Conservation (phyloP, 2,329 filamentous ascomycete species). For the Trichoderma koningiopsis region DNA sequence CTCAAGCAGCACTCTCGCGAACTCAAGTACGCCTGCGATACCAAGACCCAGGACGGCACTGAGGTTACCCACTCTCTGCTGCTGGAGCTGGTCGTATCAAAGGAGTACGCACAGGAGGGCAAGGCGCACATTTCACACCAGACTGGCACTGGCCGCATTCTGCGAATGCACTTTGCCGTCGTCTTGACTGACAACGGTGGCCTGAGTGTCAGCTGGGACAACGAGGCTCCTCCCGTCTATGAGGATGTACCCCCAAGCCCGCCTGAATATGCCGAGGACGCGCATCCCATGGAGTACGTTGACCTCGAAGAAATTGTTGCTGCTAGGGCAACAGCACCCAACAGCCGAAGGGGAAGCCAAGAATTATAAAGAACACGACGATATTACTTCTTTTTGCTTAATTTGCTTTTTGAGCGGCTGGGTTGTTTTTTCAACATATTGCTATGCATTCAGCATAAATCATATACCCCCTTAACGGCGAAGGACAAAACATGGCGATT, state of each 20-base stretch:
- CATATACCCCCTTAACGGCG: slow-evolving; percentile 14
- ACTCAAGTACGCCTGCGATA: slow-evolving; percentile 72
- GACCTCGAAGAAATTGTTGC: slow-evolving; percentile 41
- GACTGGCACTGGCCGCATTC: slow-evolving; percentile 85
- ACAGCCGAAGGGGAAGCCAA: slow-evolving; percentile 26
- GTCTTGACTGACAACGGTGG: slow-evolving; percentile 81
- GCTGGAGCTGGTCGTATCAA: slow-evolving; percentile 90
- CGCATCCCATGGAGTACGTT: slow-evolving; percentile 44
- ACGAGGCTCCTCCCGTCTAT: slow-evolving; percentile 92
- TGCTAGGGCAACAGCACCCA: slow-evolving; percentile 24
- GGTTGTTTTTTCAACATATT: slow-evolving; percentile 13
- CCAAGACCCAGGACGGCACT: slow-evolving; percentile 72
- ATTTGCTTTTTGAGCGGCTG: not conserved
- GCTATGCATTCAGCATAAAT: slow-evolving; percentile 3
- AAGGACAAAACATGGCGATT: slow-evolving; percentile 8
- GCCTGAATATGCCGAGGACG: slow-evolving; percentile 61
- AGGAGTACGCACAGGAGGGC: slow-evolving; percentile 79
- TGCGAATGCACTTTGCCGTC: slow-evolving; percentile 88
- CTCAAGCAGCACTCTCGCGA: slow-evolving; percentile 51
- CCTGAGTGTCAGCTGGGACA: slow-evolving; percentile 93
- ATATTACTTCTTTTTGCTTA: slow-evolving; percentile 1
- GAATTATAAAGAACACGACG: slow-evolving; percentile 10
- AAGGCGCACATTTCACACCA: slow-evolving; percentile 72
- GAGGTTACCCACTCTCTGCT: slow-evolving; percentile 83
- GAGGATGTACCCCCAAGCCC: slow-evolving; percentile 88